phyloP scores from a whole-genome alignment of 106 monocot genomes.

The Gastrodia elata region DNA sequence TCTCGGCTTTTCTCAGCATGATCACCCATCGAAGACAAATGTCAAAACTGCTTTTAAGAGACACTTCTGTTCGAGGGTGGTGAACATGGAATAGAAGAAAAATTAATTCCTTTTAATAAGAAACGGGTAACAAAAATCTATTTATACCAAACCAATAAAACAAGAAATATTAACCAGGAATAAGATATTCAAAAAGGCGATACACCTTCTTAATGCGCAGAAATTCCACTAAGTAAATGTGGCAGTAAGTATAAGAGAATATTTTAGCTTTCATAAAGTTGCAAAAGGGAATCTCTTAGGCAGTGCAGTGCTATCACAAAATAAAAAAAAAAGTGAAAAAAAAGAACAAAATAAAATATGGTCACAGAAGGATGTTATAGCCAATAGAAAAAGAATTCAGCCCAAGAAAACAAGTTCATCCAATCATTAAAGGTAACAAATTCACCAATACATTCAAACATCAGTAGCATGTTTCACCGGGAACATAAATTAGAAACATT shows the following conservation, averaged over 20 bases:
- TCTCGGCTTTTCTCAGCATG: constrained; percentile 25
- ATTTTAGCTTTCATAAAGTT: too few relatives aligned
- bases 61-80: background rate
- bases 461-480: background rate
- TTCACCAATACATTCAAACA: background rate
- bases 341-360: background rate
- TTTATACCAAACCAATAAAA: background rate
- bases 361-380: background rate
- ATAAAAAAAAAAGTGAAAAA: too few relatives aligned
- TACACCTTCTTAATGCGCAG: background rate
- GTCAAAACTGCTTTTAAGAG: background rate
- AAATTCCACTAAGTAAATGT: background rate
- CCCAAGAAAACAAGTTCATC: background rate
- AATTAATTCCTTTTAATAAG: background rate
- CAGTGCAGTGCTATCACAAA: background rate
- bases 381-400: background rate
- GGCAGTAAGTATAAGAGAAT: too few relatives aligned
- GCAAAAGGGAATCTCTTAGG: background rate
- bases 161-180: constrained; percentile 2
- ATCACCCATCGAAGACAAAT: constrained; percentile 22
- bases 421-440: background rate
- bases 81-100: background rate
- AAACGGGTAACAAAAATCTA: background rate
- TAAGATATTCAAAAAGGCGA: background rate
- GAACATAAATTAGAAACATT: background rate